These are phyloP conservation scores for Collariella sp. DNA, from an alignment of 495 filamentous ascomycete genomes.

Conservation along the genomic window DNA sequence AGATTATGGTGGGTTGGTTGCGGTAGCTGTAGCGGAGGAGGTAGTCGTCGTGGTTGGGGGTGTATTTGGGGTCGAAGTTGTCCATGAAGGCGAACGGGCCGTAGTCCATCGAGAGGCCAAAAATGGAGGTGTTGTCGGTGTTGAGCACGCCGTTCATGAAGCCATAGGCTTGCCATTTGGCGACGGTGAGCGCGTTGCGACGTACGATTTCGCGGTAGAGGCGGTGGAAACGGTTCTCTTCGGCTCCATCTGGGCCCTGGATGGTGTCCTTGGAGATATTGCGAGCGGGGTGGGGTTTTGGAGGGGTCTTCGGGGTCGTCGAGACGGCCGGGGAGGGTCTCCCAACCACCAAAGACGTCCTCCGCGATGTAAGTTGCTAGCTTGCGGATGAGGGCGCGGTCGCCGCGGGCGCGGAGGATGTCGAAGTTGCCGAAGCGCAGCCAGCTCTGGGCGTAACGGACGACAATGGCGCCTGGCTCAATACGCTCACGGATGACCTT, in stretches of 20 bases:
- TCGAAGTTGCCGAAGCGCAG: constrained; percentile 93
- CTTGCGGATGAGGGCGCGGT: constrained; percentile 60
- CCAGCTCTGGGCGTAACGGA: constrained; percentile 86
- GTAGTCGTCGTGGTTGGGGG: constrained; percentile 93
- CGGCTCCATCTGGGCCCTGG: constrained; percentile 53
- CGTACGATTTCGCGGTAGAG: constrained; percentile 83
- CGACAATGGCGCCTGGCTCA: constrained; percentile 92
- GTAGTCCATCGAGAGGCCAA: constrained; percentile 83
- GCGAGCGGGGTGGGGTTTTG: constrained; percentile 32
- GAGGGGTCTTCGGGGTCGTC: constrained; percentile 35
- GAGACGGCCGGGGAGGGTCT: constrained; percentile 56
- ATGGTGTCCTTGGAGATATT: constrained; percentile 47
- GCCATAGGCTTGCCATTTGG: constrained; percentile 91
- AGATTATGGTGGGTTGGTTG: constrained; percentile 92
- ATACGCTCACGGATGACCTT: constrained; percentile 68
- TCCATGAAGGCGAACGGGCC: constrained; percentile 96
- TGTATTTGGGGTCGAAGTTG: constrained; percentile 88
- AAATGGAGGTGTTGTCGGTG: constrained; percentile 91
- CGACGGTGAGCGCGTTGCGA: constrained; percentile 81
- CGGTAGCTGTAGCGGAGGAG: constrained; percentile 80
- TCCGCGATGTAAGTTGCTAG: constrained; percentile 77
- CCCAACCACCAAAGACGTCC: constrained; percentile 79
- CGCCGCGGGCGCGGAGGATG: constrained; percentile 69
- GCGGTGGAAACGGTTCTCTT: constrained; percentile 78
- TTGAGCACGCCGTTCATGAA: constrained; percentile 96